Conservation (phyloP, 352 stramenopile genomes). For the Pythium dissimile region DNA sequence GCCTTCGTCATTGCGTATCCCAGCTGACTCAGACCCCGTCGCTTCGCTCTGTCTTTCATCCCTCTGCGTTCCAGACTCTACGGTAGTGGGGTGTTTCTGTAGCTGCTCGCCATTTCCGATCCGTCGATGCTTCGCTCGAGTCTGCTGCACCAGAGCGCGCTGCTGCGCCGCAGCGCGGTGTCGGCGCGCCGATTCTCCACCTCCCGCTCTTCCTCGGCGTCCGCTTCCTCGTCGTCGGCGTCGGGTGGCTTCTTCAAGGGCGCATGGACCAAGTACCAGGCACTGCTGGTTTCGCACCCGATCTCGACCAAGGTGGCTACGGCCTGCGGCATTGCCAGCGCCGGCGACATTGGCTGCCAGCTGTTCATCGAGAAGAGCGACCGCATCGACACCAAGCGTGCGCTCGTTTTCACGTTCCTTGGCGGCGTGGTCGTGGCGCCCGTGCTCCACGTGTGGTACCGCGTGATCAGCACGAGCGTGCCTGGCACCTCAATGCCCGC, state of each 20-base stretch:
- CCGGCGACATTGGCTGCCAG: slow-evolving; percentile 72
- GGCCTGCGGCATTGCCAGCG: slow-evolving; percentile 48
- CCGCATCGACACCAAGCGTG: slow-evolving; percentile 43
- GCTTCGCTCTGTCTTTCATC: too few species aligned
- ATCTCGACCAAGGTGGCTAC: slow-evolving; percentile 68
- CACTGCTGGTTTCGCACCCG: slow-evolving; percentile 51
- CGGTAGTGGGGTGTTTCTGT: too few species aligned
- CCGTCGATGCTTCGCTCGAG: too few species aligned
- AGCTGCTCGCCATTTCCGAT: too few species aligned
- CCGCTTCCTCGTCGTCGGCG: slow-evolving; percentile 5
- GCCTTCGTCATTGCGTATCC: too few species aligned
- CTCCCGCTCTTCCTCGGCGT: slow-evolving; percentile 1
- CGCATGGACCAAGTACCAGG: slow-evolving; percentile 51
- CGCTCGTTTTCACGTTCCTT: slow-evolving; percentile 66
- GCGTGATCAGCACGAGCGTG: slow-evolving; percentile 40
- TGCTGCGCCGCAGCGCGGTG: background rate
- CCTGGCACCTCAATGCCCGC: slow-evolving; percentile 33
- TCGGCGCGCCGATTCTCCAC: background rate
- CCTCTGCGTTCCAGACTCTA: too few species aligned
- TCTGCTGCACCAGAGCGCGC: slow-evolving; percentile 2
- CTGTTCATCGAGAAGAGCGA: slow-evolving; percentile 39
- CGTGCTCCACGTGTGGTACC: slow-evolving; percentile 80
- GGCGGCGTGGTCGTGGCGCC: slow-evolving; percentile 61
- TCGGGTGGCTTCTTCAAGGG: slow-evolving; percentile 23
- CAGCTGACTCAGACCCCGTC: too few species aligned